These are phyloP conservation scores for Leptographium lundbergii DNA, from an alignment of 2,329 filamentous ascomycete species.

Conservation along the genomic window DNA sequence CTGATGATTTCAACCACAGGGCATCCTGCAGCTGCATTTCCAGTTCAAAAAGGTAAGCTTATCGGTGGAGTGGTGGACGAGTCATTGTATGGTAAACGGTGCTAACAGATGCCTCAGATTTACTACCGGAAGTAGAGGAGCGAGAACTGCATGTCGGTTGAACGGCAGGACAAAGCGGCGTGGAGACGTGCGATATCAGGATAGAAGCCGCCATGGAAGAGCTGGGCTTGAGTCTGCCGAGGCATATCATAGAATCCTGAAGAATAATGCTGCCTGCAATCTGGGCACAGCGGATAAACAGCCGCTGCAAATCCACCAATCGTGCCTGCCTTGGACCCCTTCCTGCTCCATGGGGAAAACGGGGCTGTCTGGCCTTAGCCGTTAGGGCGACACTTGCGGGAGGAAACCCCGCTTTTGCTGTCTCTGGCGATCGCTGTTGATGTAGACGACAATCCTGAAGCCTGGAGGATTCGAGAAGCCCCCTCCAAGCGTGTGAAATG, in stretches of 20 bases:
- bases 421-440: not conserved
- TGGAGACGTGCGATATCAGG: no score
- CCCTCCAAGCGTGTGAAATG: not conserved
- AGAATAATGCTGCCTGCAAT: no score
- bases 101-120: conserved; percentile 16
- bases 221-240: no score
- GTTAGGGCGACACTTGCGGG: not conserved
- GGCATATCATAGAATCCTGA: no score
- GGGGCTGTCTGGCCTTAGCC: not conserved
- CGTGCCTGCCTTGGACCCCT: not conserved
- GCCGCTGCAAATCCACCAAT: not conserved
- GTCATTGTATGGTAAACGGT: not conserved
- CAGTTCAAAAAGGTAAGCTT: conserved; percentile 83
- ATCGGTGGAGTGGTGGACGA: not conserved
- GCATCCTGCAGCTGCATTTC: conserved; percentile 91
- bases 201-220: no score
- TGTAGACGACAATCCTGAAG: not conserved
- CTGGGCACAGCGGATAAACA: not conserved
- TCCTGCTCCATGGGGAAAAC: not conserved
- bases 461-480: not conserved
- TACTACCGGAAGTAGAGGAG: conserved; percentile 25
- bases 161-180: not conserved
- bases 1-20: conserved; percentile 34
- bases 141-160: not conserved
- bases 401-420: not conserved